Evolutionary conservation across 2,329 filamentous ascomycete species (phyloP), one percentile per base, ranked within the genome.

Genomic region (Fusarium sp.): DNA sequence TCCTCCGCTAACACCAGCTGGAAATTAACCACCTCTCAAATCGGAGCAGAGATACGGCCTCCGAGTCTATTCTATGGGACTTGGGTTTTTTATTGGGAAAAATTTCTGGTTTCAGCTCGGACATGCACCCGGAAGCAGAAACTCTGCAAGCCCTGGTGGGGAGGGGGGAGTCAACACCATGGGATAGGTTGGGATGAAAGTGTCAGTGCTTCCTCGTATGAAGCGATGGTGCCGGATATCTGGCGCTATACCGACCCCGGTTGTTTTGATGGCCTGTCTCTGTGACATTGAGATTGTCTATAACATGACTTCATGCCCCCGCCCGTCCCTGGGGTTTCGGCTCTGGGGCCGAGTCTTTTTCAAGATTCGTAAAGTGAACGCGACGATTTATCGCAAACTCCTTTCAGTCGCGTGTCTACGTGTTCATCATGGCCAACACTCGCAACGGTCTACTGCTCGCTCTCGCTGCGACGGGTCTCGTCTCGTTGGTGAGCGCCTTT

Each of bases 81-180:
- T 56, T 17, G 12, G 4, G 43, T 2, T 11, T 50, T 30, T 11
- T n/a, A 50, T 25, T 45, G 12, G 25, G 11, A 50, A 27, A n/a
- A 30, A 7, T 45, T 6, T 40, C 15, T 52, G 25, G 25, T 35
- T 37, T 20, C 27, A 35, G n/a, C 10, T 30, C 54, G 17, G 62
- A 56, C 15, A 32, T 17, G 25, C n/a, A 30, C 59, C 67, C 52
- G 52, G 35, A 71, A 70, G 54, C 63, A 67, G 67, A 66, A 66
- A 47, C 43, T 47, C 43, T 47, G 14, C 43, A 25, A 47, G 43
- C 43, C 43, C 25, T 25, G 43, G 20, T 45, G 11, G 67, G 43
- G 61, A 40, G 20, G 67, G 43, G 61, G 37, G 61, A 30, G 25
- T 56, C 66, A 62, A 69, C 61, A 66, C 45, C 25, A 57, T 20